phyloP scores from a whole-genome alignment of 78 protist species.

The Blattamonas nauphoetae region DNA sequence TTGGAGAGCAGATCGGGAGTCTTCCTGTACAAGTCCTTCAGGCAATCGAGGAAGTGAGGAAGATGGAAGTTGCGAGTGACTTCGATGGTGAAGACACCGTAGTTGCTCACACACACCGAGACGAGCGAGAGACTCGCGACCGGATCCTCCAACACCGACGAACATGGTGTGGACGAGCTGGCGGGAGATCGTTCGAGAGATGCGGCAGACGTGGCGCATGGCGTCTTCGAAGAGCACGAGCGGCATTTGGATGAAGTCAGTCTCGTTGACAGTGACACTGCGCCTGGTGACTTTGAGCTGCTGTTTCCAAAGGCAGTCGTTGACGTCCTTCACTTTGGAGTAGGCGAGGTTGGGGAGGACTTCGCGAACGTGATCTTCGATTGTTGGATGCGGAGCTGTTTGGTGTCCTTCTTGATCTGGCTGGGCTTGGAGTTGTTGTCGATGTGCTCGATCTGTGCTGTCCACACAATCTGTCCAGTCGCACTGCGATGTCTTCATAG shows the following conservation, averaged over 20 bases:
- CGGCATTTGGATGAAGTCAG: slow-evolving; percentile 27
- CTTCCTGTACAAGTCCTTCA: slow-evolving; percentile 26
- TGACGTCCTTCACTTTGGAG: neutral
- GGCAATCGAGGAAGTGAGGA: slow-evolving; percentile 34
- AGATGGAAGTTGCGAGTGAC: slow-evolving; percentile 39
- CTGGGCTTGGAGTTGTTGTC: neutral
- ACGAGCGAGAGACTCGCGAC: slow-evolving; percentile 51
- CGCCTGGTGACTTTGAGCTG: slow-evolving; percentile 69
- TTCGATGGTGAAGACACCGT: slow-evolving; percentile 39
- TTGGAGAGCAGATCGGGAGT: slow-evolving; percentile 24
- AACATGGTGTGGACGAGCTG: slow-evolving; percentile 59
- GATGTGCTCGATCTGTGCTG: slow-evolving; percentile 38
- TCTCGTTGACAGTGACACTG: too few species aligned
- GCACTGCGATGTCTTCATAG: slow-evolving; percentile 38
- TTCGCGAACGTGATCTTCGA: slow-evolving; percentile 73
- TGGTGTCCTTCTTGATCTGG: slow-evolving; percentile 14
- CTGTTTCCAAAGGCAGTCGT: slow-evolving; percentile 55
- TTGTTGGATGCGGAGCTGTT: slow-evolving; percentile 35
- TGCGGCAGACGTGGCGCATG: slow-evolving; percentile 50
- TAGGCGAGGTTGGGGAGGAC: slow-evolving; percentile 45
- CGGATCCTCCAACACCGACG: slow-evolving; percentile 63
- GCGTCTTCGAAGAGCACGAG: slow-evolving; percentile 63
- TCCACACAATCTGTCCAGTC: slow-evolving; percentile 54
- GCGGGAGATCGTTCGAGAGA: slow-evolving; percentile 36
- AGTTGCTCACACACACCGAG: slow-evolving; percentile 44